A percentile compares a stretch with the other conserved stretches of the same genome.
Conservation (phyloP, 805 yeast genomes). For the Blastobotrys robertii region DNA sequence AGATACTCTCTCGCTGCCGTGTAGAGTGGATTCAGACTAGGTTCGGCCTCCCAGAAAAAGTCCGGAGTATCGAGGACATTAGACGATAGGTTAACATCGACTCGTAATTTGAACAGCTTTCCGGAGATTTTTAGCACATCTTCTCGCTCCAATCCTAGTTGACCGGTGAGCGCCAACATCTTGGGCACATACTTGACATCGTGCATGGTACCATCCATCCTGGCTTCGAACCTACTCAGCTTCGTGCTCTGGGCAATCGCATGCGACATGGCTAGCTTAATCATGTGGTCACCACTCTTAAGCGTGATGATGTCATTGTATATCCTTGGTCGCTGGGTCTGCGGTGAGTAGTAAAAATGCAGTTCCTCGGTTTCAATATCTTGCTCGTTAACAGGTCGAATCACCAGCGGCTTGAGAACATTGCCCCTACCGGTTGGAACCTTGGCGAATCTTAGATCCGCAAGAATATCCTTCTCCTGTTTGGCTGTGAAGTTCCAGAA, state of each 20-base stretch:
- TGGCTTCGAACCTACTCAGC: conserved; percentile 79
- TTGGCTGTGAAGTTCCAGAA: conserved; percentile 93
- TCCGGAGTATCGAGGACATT: conserved; percentile 92
- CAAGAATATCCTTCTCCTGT: conserved; percentile 88
- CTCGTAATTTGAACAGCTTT: conserved; percentile 76
- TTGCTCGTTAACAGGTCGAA: conserved; percentile 66
- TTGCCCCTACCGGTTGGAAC: conserved; percentile 6
- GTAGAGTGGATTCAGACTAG: conserved; percentile 88
- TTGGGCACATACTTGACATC: conserved; percentile 87
- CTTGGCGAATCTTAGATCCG: conserved; percentile 73
- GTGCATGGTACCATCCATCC: conserved; percentile 75
- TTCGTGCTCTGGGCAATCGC: conserved; percentile 96
- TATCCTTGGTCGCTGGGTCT: conserved; percentile 37
- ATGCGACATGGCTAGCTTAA: conserved; percentile 86
- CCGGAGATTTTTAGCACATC: conserved; percentile 86
- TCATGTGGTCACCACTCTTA: conserved; percentile 83
- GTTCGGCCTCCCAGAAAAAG: conserved; percentile 91
- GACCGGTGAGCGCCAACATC: conserved; percentile 81
- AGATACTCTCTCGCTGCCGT: conserved; percentile 82
- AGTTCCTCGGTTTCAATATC: conserved; percentile 91
- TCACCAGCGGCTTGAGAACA: conserved; percentile 35
- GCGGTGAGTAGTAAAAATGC: conserved; percentile 53
- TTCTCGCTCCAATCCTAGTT: conserved; percentile 72
- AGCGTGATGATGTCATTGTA: conserved; percentile 91
- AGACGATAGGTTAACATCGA: conserved; percentile 86